Conservation (phyloP, 2,329 filamentous ascomycete genomes). For the Phoma sp. region DNA sequence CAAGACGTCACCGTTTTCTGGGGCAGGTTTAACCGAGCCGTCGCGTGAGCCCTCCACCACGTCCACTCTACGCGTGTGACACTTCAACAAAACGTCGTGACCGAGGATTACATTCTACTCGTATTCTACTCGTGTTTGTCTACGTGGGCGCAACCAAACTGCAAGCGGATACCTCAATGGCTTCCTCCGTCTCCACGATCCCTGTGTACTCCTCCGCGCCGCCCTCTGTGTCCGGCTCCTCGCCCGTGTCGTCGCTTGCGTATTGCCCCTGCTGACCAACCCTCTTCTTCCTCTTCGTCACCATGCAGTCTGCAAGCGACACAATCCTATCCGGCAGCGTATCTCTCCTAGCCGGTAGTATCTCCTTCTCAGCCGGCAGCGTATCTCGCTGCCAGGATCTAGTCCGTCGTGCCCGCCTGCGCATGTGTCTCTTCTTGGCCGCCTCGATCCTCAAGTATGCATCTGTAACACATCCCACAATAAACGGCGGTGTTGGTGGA, state of each 20-base stretch:
- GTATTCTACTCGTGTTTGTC: background rate
- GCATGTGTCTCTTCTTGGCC: background rate
- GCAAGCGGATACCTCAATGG: background rate
- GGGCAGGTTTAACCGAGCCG: constrained; percentile 7
- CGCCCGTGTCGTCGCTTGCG: background rate
- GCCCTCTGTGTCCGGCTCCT: background rate
- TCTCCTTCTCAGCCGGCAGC: background rate
- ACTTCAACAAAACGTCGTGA: background rate
- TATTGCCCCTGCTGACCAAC: background rate
- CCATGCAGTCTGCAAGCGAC: constrained; percentile 6
- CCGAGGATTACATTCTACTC: background rate
- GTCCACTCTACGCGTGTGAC: background rate
- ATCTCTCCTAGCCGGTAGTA: background rate
- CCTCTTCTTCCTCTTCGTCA: background rate
- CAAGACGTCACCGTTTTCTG: constrained; percentile 7
- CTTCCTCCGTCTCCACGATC: background rate
- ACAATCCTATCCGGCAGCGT: background rate
- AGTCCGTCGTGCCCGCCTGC: background rate
- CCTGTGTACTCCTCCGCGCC: background rate
- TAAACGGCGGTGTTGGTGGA: background rate
- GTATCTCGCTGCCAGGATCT: background rate
- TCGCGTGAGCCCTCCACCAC: constrained; percentile 1
- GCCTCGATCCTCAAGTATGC: constrained; percentile 9
- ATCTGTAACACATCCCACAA: constrained; percentile 8
- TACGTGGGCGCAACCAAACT: background rate